phyloP scores from a whole-genome alignment of 495 filamentous ascomycete species.

The Penicillium flavigenum region DNA sequence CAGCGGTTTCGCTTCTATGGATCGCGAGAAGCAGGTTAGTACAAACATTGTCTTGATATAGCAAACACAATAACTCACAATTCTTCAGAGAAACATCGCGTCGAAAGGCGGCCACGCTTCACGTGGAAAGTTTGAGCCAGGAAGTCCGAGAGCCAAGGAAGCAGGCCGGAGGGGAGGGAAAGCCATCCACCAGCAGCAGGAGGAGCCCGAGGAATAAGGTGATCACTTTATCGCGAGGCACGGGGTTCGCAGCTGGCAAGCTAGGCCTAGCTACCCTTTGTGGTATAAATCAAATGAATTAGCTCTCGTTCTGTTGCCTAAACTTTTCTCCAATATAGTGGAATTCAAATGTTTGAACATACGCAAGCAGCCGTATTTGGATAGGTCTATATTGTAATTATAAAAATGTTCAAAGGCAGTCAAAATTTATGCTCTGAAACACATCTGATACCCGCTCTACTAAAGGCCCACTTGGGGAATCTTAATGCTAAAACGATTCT shows the following conservation, averaged over 20 bases:
- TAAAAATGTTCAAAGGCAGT: no score
- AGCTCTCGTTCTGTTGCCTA: no score
- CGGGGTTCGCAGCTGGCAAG: no score
- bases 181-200: background rate
- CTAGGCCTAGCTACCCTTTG: no score
- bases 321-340: no score
- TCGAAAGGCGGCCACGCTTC: constrained; percentile 53
- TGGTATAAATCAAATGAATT: no score
- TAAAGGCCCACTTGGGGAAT: background rate
- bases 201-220: constrained; percentile 2
- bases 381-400: no score
- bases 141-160: constrained; percentile 46
- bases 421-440: background rate
- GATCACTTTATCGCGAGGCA: background rate
- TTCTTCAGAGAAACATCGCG: constrained; percentile 42
- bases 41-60: no score
- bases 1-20: constrained; percentile 37
- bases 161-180: constrained; percentile 48
- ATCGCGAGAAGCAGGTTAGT: constrained; percentile 46
- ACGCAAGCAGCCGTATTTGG: no score
- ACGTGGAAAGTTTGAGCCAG: constrained; percentile 47
- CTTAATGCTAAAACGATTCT: background rate
- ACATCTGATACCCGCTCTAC: background rate
- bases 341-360: no score
- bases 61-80: no score